Base-by-base conservation (phyloP, 352 stramenopile species). In the Phytophthora cryptogea region DNA sequence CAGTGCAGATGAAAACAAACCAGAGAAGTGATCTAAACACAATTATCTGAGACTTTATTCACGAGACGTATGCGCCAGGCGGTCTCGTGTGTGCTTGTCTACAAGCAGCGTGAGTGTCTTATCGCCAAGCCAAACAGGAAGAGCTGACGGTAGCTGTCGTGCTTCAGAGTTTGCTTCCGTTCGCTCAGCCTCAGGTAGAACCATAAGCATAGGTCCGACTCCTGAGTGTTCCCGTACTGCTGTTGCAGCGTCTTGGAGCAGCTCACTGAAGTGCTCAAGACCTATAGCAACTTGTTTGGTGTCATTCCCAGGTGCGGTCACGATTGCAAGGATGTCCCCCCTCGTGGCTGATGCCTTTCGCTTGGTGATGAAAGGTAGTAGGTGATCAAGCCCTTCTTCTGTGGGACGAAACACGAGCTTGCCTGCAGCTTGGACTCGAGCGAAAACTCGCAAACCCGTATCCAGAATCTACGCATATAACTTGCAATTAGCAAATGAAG, bases 391-490 rank as follows among this genome's bases (percentile, higher is more conserved):
- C 4, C 86, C 90, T 51, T 97, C 90, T 45, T 95, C 83, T 8
- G 82, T 86, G 1, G 89, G 70, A 4, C 90, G 83, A 49, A 94
- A 97, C 42, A 88, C 60, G 20, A 80, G 68, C 5, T 68, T 72
- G 3, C 75, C 63, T 8, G 69, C 68, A 13, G 70, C 54, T 30
- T 78, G 74, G 8, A 87, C 79, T 44, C 86, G 86, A 50, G 89
- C 80, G 64, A 97, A 96, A 32, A 94, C 83, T 13, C 88, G 83
- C n/a, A 97, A 59, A 2, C 90, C 90, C 26, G 88, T 95, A 66
- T 96, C 90, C 16, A 97, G 64, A 30, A 97, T 80, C 67, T 88
- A 37, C 13, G 33, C n/a, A 30, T 44, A 30, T 39, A 53, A 16
- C 31, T 35, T 36, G 40, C 8, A 54, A 33, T 28, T 17, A 37